Evolutionary conservation across 345 rosid species (phyloP).

Genomic region (Linum usitatissimum): DNA sequence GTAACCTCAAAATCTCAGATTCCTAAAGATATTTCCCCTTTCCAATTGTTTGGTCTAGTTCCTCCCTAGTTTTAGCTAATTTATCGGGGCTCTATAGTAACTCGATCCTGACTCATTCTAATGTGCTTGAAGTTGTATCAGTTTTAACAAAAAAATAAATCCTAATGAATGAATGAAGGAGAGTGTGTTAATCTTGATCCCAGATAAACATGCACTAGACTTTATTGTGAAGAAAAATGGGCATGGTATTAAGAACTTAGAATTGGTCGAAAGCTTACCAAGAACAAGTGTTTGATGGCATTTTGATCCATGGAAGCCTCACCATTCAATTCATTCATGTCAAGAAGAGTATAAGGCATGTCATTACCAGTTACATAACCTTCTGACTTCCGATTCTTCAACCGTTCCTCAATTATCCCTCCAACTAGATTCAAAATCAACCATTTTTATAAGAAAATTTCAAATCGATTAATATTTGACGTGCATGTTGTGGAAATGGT

Average conservation of each 20-base stretch:
- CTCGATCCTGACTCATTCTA: constrained; percentile 55
- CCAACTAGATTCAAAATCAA: constrained; percentile 21
- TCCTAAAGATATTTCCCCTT: constrained; percentile 23
- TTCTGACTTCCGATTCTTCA: constrained; percentile 8
- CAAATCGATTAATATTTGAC: no score
- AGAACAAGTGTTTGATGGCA: constrained; percentile 16
- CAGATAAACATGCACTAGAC: no score
- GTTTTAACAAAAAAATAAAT: constrained; percentile 33
- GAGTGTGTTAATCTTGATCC: no score
- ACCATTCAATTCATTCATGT: constrained; percentile 12
- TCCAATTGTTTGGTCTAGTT: constrained; percentile 26
- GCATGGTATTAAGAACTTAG: background rate
- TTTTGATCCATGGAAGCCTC: constrained; percentile 15
- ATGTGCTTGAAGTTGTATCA: constrained; percentile 37
- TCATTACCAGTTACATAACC: constrained; percentile 14
- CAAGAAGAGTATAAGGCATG: constrained; percentile 29
- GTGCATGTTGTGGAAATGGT: no score
- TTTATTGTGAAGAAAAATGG: no score
- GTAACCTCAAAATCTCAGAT: constrained; percentile 22
- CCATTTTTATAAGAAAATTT: no score
- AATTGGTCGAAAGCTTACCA: constrained; percentile 16
- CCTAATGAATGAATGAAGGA: constrained; percentile 13
- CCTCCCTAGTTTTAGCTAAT: constrained; percentile 22
- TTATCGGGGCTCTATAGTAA: constrained; percentile 23
- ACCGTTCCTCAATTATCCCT: constrained; percentile 15